A percentile compares a stretch with the other conserved stretches of the same genome.
Conservation (phyloP, 768 basidiomycete species). For the Mycena vulgaris region DNA sequence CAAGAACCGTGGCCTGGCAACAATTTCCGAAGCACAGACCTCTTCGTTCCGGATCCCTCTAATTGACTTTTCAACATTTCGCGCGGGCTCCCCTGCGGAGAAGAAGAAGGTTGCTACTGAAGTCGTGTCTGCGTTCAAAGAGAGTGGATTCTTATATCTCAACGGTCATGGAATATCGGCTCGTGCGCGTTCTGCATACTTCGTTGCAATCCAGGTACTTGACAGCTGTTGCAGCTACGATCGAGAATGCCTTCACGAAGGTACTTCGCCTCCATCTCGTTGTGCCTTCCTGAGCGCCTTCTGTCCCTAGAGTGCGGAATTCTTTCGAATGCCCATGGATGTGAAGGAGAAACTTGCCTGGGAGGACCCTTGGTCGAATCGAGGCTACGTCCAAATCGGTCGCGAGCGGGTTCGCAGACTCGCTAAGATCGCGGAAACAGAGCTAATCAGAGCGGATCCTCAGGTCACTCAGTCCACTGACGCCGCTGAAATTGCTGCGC, state of each 20-base stretch:
- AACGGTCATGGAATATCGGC: conserved; percentile 79
- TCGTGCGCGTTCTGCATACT: conserved; percentile 47
- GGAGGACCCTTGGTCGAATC: conserved; percentile 89
- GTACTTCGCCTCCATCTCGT: conserved; percentile 50
- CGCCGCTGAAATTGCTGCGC: conserved; percentile 77
- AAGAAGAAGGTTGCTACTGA: conserved; percentile 75
- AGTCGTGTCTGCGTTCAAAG: conserved; percentile 84
- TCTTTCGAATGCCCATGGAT: conserved; percentile 77
- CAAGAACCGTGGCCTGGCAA: conserved; percentile 47
- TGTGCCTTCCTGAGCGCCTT: conserved; percentile 14
- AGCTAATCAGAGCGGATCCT: too few species aligned
- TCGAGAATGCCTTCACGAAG: conserved; percentile 77
- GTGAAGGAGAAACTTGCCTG: conserved; percentile 79
- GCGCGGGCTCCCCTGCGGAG: conserved; percentile 64
- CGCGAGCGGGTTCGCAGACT: too few species aligned
- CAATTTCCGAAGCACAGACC: conserved; percentile 41
- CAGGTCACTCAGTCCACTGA: conserved; percentile 83
- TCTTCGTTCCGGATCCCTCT: conserved; percentile 77
- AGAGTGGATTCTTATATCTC: conserved; percentile 87
- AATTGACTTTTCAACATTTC: conserved; percentile 83
- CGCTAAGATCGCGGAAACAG: too few species aligned
- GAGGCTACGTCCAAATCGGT: conserved; percentile 87
- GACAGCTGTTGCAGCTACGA: conserved; percentile 51
- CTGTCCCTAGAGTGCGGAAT: conserved; percentile 75
- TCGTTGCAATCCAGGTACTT: not conserved